Percentiles rank a stretch among this genome's conserved stretches.
Evolutionary conservation across 2,329 filamentous ascomycete species (phyloP).

Genomic region (Cladophialophora chaetospira): DNA sequence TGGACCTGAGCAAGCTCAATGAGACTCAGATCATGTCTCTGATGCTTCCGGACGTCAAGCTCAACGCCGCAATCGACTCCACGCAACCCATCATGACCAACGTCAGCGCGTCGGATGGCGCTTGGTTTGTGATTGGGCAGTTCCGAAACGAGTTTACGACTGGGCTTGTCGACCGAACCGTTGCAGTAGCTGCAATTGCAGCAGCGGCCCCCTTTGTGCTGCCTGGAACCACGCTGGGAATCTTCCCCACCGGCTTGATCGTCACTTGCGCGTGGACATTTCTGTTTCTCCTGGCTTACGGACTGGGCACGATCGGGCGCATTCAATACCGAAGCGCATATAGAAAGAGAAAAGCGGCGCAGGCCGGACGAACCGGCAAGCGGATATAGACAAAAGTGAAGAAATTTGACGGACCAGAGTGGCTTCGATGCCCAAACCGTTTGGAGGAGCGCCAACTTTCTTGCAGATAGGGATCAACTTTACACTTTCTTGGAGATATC

Average conservation of each 20-base stretch:
- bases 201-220: slow-evolving; percentile 36
- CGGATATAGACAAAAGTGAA: slow-evolving; percentile 23
- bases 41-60: slow-evolving; percentile 40
- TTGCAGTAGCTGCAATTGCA: slow-evolving; percentile 32
- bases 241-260: slow-evolving; percentile 39
- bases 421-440: background rate
- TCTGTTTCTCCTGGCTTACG: slow-evolving; percentile 38
- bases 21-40: slow-evolving; percentile 36
- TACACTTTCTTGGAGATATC: slow-evolving; percentile 19
- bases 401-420: background rate
- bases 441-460: background rate
- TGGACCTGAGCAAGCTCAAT: slow-evolving; percentile 37
- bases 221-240: slow-evolving; percentile 38
- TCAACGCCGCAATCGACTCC: slow-evolving; percentile 33
- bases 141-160: slow-evolving; percentile 33
- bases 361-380: slow-evolving; percentile 26
- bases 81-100: slow-evolving; percentile 34
- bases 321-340: slow-evolving; percentile 40
- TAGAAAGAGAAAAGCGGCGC: slow-evolving; percentile 33
- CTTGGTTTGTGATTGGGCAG: slow-evolving; percentile 42
- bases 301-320: slow-evolving; percentile 38
- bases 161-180: slow-evolving; percentile 31
- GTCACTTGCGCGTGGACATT: slow-evolving; percentile 39
- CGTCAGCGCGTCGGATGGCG: slow-evolving; percentile 37
- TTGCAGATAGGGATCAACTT: background rate